Evolutionary conservation across 331 rosid species (phyloP).

Genomic region (Rhamnella rubrinervis): DNA sequence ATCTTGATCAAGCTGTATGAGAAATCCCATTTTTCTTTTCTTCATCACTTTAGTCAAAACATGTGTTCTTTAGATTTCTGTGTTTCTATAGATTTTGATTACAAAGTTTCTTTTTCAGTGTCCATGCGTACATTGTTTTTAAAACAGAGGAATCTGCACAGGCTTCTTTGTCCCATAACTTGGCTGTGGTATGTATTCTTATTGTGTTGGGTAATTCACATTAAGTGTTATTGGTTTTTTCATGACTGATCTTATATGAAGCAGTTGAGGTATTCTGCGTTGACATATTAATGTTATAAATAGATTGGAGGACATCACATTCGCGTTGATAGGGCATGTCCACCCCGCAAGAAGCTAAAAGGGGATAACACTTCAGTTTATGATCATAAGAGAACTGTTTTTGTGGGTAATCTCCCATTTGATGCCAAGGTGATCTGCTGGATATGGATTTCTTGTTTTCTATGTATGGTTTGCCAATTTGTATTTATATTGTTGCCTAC

Average conservation of each 20-base stretch:
- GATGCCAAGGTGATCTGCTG: slow-evolving; percentile 71
- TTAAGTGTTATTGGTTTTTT: background rate
- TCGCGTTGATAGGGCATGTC: slow-evolving; percentile 97
- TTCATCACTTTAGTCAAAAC: background rate
- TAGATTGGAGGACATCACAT: slow-evolving; percentile 88
- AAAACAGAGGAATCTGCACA: slow-evolving; percentile 68
- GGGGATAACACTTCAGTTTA: slow-evolving; percentile 60
- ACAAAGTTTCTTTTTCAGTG: slow-evolving; percentile 50
- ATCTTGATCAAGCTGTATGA: background rate
- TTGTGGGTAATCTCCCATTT: slow-evolving; percentile 95
- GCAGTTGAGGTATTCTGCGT: slow-evolving; percentile 1
- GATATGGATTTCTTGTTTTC: background rate
- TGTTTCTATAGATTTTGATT: slow-evolving; percentile 2
- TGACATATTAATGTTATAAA: slow-evolving; percentile 22
- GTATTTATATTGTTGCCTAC: background rate
- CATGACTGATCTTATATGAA: background rate
- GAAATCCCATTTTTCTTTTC: background rate
- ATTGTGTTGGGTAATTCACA: background rate
- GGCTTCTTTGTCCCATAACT: slow-evolving; percentile 81
- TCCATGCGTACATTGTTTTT: slow-evolving; percentile 81
- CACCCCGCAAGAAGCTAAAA: slow-evolving; percentile 88
- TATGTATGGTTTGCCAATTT: background rate
- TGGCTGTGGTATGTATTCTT: slow-evolving; percentile 67
- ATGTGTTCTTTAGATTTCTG: background rate
- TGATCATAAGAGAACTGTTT: slow-evolving; percentile 84